phyloP scores from a whole-genome alignment of 306 rosid species.

The Medicago ruthenica region DNA sequence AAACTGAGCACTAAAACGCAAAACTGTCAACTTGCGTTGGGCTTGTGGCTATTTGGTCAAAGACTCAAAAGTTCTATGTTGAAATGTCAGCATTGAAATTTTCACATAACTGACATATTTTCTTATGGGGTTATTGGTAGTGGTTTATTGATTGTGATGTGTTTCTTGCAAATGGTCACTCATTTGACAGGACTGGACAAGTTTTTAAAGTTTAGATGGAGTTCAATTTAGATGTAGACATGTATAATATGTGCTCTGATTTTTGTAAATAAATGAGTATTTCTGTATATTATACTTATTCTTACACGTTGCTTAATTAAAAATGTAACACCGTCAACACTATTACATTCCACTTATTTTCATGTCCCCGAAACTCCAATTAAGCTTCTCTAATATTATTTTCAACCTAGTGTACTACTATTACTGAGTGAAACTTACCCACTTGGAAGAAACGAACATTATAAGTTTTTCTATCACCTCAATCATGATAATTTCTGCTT shows the following conservation, averaged over 20 bases:
- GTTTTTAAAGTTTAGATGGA: conserved; percentile 14
- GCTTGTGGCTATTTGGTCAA: conserved; percentile 23
- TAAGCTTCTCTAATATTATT: conserved; percentile 6
- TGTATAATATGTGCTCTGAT: conserved; percentile 3
- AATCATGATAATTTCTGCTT: neutral
- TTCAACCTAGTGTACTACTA: neutral
- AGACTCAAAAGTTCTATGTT: neutral
- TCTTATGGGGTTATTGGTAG: conserved; percentile 17
- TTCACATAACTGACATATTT: neutral
- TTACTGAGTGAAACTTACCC: conserved; percentile 1
- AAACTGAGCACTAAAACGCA: neutral
- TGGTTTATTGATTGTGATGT: neutral
- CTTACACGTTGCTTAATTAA: neutral
- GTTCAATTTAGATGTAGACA: conserved; percentile 4
- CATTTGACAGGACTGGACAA: neutral
- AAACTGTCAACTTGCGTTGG: neutral
- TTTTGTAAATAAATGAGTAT: neutral
- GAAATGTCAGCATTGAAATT: conserved; percentile 10
- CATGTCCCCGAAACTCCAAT: neutral
- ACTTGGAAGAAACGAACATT: conserved; percentile 15
- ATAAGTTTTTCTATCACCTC: neutral
- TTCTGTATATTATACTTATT: conserved; percentile 1
- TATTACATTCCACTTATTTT: conserved; percentile 10
- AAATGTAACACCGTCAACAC: conserved; percentile 4
- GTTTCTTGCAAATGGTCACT: conserved; percentile 27